phyloP scores from a whole-genome alignment of 345 rosid genomes.

The Eucalyptus globulus region DNA sequence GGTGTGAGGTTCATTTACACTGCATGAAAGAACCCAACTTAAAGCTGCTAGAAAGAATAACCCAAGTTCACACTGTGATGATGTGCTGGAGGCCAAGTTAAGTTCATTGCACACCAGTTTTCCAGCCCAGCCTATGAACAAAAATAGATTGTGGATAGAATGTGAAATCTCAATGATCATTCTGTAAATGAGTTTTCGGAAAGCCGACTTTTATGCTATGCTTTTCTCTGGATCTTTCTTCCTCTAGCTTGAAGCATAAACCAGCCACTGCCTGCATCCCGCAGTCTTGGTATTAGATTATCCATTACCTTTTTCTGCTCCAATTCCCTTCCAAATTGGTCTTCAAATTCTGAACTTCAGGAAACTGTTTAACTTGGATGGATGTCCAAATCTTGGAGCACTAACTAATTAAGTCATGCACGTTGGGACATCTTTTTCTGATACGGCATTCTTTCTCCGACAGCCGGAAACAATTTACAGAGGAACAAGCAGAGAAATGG shows the following conservation, averaged over 20 bases:
- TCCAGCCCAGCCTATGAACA: neutral
- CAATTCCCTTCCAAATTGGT: neutral
- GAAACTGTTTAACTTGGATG: neutral
- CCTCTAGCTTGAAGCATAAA: neutral
- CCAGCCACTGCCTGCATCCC: neutral
- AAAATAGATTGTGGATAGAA: neutral
- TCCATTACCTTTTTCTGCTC: neutral
- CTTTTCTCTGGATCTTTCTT: neutral
- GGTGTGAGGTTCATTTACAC: neutral
- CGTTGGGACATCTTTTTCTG: neutral
- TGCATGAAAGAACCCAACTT: neutral
- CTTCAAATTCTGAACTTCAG: neutral
- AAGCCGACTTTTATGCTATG: neutral
- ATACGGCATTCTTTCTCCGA: neutral
- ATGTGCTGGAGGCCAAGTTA: neutral
- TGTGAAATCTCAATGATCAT: neutral
- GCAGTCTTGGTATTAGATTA: neutral
- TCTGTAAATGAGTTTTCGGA: neutral
- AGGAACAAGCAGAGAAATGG: constrained; percentile 86
- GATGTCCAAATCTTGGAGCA: neutral
- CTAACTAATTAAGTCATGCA: neutral
- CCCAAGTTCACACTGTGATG: neutral
- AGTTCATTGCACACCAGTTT: neutral
- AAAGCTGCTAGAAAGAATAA: neutral
- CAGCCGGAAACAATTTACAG: constrained; percentile 68